Evolutionary conservation across 805 yeast species (phyloP).

Genomic region (Myxozyma udenii): DNA sequence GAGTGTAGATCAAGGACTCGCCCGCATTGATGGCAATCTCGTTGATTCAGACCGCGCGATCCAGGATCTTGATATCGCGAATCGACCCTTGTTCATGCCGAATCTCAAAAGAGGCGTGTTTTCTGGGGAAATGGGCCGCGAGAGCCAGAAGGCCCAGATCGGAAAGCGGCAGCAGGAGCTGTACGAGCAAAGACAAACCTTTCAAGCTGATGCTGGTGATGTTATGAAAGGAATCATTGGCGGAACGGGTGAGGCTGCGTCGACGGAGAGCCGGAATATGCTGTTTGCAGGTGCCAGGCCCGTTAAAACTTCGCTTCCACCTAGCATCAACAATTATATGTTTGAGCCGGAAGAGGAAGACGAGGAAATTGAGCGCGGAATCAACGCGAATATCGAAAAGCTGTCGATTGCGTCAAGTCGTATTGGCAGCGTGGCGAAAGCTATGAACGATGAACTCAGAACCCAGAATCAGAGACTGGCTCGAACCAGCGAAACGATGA

Average conservation of each 20-base stretch:
- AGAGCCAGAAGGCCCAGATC: not conserved
- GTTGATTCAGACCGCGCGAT: not conserved
- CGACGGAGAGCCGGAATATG: too few relatives aligned
- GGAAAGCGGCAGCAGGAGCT: too few relatives aligned
- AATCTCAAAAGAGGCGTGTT: constrained; percentile 1
- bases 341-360: constrained; percentile 22
- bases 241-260: not conserved
- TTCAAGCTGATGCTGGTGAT: not conserved
- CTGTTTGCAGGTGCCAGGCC: too few relatives aligned
- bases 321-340: not conserved
- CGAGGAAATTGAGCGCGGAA: constrained; percentile 5
- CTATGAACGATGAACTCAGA: not conserved
- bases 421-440: not conserved
- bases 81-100: constrained; percentile 5
- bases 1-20: not conserved
- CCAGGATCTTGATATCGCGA: not conserved
- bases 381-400: constrained; percentile 1
- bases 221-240: not conserved
- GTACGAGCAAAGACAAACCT: too few relatives aligned
- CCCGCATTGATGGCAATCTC: not conserved
- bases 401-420: not conserved
- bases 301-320: too few relatives aligned
- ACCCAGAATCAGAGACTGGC: not conserved
- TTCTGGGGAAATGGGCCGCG: not conserved
- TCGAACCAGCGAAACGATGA: not conserved